These are phyloP conservation scores for Trichomonas tenax DNA, from an alignment of 208 protist genomes.

Conservation along the genomic window DNA sequence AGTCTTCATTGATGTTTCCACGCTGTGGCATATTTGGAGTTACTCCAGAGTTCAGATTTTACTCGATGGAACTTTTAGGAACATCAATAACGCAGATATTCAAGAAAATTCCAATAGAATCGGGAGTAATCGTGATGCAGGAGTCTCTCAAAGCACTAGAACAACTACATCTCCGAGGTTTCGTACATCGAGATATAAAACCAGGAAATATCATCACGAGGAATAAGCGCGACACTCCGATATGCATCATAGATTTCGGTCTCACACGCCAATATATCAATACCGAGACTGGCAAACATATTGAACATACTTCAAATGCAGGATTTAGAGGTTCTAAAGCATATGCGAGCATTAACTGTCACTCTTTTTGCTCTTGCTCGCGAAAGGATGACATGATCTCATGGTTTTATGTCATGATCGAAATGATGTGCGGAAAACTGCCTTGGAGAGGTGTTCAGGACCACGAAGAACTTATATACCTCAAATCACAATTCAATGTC, in stretches of 20 bases:
- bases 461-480: background rate
- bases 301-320: background rate
- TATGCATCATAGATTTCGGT: background rate
- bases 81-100: background rate
- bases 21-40: background rate
- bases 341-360: background rate
- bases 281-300: background rate
- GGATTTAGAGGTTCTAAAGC: background rate
- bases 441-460: background rate
- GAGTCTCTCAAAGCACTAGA: background rate
- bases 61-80: background rate
- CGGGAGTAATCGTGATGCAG: background rate
- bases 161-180: background rate
- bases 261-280: background rate
- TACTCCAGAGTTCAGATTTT: background rate
- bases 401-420: background rate
- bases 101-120: background rate
- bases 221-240: background rate
- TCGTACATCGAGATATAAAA: conserved; percentile 14
- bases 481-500: background rate
- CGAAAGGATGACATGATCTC: background rate
- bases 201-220: background rate
- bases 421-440: background rate
- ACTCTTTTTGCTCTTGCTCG: background rate
- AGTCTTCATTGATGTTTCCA: background rate